Conservation (phyloP, 2,329 filamentous ascomycete species). For the Chaetothyriales sp. region DNA sequence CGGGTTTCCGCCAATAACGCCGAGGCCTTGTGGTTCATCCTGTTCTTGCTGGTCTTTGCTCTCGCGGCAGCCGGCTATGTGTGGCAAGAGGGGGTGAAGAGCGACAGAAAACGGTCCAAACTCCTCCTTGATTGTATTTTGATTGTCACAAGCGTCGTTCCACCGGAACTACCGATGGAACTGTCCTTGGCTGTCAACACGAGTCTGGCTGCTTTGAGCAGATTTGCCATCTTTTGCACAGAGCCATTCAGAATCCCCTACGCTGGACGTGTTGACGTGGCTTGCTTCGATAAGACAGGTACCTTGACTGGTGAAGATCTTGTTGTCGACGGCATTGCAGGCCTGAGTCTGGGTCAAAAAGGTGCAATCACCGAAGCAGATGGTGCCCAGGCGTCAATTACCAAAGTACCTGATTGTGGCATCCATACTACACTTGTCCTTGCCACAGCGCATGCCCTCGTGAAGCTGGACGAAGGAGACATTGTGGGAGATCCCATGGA, state of each 20-base stretch:
- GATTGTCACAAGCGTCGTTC: conserved; percentile 94
- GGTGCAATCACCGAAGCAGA: conserved; percentile 58
- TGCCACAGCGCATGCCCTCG: conserved; percentile 85
- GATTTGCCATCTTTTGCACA: conserved; percentile 95
- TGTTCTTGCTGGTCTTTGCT: conserved; percentile 92
- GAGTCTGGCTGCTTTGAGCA: conserved; percentile 83
- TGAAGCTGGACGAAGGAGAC: conserved; percentile 92
- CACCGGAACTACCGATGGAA: conserved; percentile 97
- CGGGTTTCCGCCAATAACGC: conserved; percentile 97
- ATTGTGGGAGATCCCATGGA: conserved; percentile 98
- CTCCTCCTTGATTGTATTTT: conserved; percentile 91
- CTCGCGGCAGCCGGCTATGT: conserved; percentile 98
- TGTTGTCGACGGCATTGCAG: conserved; percentile 92
- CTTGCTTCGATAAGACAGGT: conserved; percentile 97
- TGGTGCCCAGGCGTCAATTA: conserved; percentile 70
- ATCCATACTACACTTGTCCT: conserved; percentile 84
- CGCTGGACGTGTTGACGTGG: conserved; percentile 85
- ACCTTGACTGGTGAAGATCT: conserved; percentile 93
- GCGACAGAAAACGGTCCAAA: conserved; percentile 94
- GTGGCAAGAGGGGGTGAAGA: conserved; percentile 88
- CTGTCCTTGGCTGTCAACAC: conserved; percentile 95
- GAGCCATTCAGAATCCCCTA: conserved; percentile 97
- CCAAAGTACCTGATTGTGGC: conserved; percentile 53
- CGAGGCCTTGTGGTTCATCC: conserved; percentile 91
- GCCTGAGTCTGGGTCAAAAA: conserved; percentile 58